Base-by-base conservation (phyloP, 352 stramenopile genomes). In the Globisporangium cederbergense region DNA sequence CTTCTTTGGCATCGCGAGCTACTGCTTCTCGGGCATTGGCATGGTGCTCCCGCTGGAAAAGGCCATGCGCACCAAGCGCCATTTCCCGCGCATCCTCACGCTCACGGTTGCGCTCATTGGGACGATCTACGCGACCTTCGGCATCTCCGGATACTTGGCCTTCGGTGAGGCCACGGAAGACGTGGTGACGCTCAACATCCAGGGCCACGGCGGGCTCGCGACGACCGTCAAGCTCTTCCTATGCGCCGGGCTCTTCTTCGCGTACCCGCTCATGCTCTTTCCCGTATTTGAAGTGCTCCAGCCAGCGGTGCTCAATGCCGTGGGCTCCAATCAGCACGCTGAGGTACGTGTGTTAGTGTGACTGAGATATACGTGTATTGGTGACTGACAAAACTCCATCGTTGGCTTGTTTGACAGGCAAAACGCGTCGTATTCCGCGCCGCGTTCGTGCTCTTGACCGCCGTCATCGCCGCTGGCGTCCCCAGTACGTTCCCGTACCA, bases 181-280 rank as follows among this genome's bases (percentile, higher is more conserved):
- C 42, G 82, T 88, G n/a, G 83, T 96, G 60, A 94, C 87, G 11
- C 67, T 93, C 47, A 96, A 96, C 69, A 71, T 96, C 50, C 55
- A 71, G 16, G 71, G 61, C 22, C 74, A 66, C 20, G 68, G 69
- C 20, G 74, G 74, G 61, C 63, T 76, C 6, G 77, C 80, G 30
- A 79, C 74, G 25, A 78, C 88, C 68, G 88, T 96, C 60, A 90
- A 96, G 67, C 65, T 90, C 38, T 83, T 76, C 8, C 64, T 95
- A 16, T 93, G 77, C 57, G 66, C 80, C 0, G 88, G 78, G 2
- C 66, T 96, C 3, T 91, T 94, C 60, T 79, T 91, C 20, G 91
- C 88, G 40, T 94, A 89, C 62, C 88, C 88, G 34, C 75, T 96
- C 34, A 94, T 95, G 88, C 90, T 96, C 68, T 90, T 94, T 73